Base-by-base conservation (phyloP, 768 basidiomycete genomes). In the Asterophora lycoperdoides region DNA sequence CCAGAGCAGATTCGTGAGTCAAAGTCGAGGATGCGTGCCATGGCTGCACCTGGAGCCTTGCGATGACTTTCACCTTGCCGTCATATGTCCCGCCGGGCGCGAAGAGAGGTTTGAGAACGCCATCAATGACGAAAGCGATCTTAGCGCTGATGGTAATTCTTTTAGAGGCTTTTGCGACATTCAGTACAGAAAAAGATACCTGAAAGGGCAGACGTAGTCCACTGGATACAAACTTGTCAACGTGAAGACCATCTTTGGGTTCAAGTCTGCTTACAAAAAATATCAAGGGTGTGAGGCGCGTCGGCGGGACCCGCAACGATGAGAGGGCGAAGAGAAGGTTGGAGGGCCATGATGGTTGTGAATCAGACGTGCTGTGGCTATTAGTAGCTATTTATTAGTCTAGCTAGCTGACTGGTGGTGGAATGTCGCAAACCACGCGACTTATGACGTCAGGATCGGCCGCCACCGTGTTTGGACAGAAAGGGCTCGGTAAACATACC, bases 181-280 rank as follows among this genome's bases (percentile, higher is more conserved):
- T 37, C 7, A 3, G 13, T 46, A 83, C 84, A 84, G 89, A 75
- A 72, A 91, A 1, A 89, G 8, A 11, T 46, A 83, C 84, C 85
- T 89, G 75, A 72, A 92, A 1, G 89, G 89, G 57, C 90, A 93
- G 57, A 90, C 87, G 64, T 88, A 91, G 66, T 92, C 91, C 69
- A 91, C 88, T 90, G 54, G 3, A 23, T 23, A 23, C 23, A 6
- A 23, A 23, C n/a, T n/a, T 26, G 44, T 46, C 30, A 13, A 30
- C 14, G n/a, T 36, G 20, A 44, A n/a, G 23, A 23, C 23, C 23
- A 23, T 23, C 23, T 23, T 23, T 3, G 23, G 23, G 23, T 13
- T 23, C 2, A 29, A 9, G 19, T 38, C 5, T 14, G 63, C 86
- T 59, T 59, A 86, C 87, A 64, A 66, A 89, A 92, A 49, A 91